Evolutionary conservation across 164 flowering plant species (phyloP).

Genomic region (Liriodendron chinense): DNA sequence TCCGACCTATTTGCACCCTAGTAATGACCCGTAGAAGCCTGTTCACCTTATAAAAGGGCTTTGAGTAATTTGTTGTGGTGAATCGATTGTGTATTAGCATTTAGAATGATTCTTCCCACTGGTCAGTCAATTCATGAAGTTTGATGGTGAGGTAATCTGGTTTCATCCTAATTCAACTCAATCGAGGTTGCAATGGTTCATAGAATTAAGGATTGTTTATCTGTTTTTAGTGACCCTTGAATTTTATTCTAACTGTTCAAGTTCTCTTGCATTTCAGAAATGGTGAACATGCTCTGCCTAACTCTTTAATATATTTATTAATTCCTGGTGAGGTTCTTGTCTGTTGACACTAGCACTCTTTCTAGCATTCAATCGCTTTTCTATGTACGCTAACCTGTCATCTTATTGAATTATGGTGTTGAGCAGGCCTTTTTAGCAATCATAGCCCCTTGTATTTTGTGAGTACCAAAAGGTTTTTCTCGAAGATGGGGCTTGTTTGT

Average conservation of each 20-base stretch:
- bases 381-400: not conserved
- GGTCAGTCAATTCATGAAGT: too few relatives aligned
- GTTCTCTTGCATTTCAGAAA: constrained; percentile 41
- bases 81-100: too few relatives aligned
- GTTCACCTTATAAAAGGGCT: too few relatives aligned
- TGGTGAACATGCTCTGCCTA: constrained; percentile 74
- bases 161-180: not conserved
- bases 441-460: constrained; percentile 87
- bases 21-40: too few relatives aligned
- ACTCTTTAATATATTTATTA: constrained; percentile 76
- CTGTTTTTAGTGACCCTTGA: not conserved
- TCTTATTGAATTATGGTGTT: constrained; percentile 15
- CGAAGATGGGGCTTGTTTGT: constrained; percentile 93
- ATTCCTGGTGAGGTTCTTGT: constrained; percentile 60
- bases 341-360: not conserved
- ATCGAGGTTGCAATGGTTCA: not conserved
- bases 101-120: too few relatives aligned
- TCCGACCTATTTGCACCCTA: too few relatives aligned
- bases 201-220: not conserved
- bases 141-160: too few relatives aligned
- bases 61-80: too few relatives aligned
- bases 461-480: constrained; percentile 65
- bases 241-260: not conserved
- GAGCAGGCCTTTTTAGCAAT: constrained; percentile 82
- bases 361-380: not conserved